Base-by-base conservation (phyloP, 108 stramenopile genomes). In the Pseudonitzschia multistriata region DNA sequence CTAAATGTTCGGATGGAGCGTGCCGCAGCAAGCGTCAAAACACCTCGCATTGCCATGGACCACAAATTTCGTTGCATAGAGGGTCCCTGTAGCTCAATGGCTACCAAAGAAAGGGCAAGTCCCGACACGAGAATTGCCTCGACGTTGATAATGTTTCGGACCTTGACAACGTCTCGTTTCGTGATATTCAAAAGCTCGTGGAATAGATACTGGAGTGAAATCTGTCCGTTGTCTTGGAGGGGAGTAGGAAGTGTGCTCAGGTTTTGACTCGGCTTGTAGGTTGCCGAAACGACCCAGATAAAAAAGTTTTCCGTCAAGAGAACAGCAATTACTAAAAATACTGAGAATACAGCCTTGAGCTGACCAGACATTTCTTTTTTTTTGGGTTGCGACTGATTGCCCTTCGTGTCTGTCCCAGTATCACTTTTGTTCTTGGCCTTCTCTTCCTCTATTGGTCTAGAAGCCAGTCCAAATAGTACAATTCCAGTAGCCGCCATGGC, bases 211-310 rank as follows among this genome's bases (percentile, higher is more conserved):
- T 83, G 73, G 47, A 88, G 54, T 2, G 83, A 68, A 1, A 81
- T 67, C 24, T 83, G 81, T 4, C 91, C 91, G 76, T 92, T 92
- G 54, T 92, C 91, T 79, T 92, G 91, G 15, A 92, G 72, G 8
- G 91, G 83, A 17, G 53, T 40, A 33, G 87, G 81, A 15, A 75
- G 69, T 0, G 77, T 69, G 22, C 19, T 21, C 0, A 31, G 8
- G 29, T 62, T 47, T 30, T 79, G 78, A 52, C 86, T 75, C 11
- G 86, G 79, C 29, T 74, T 37, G 63, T 88, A 92, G 0, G 91
- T 88, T 5, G 91, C 91, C 21, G 85, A 84, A 33, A 92, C 91
- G 13, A 92, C 91, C 91, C 91, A 92, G 25, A 89, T 82, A 33
- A 83, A 76, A 78, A 92, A 92, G 61, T 92, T 92, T 81, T 92